Percentiles rank a stretch among this genome's conserved stretches.
Evolutionary conservation across 2,329 filamentous ascomycete species (phyloP).

Genomic region (Pseudogymnoascus sp.): DNA sequence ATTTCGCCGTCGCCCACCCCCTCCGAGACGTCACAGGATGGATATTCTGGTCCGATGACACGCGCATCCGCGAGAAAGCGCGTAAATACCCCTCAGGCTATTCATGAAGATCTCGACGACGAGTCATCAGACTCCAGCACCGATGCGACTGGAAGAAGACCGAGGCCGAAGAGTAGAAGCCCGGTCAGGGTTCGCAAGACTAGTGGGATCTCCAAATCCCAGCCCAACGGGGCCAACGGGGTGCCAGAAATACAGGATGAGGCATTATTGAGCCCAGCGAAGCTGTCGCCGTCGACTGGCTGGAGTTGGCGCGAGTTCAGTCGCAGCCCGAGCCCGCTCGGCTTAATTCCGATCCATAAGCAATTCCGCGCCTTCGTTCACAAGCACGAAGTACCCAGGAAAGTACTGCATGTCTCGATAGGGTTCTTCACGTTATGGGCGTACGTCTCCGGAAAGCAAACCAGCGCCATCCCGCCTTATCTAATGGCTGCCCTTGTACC

Average conservation of each 20-base stretch:
- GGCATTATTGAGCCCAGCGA: constrained; percentile 13
- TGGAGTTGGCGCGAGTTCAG: constrained; percentile 84
- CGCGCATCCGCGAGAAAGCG: constrained; percentile 61
- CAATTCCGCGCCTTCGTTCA: constrained; percentile 90
- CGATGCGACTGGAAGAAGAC: constrained; percentile 20
- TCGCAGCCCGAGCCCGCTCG: constrained; percentile 83
- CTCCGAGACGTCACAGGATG: constrained; percentile 48
- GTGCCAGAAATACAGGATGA: not conserved
- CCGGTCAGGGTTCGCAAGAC: constrained; percentile 38
- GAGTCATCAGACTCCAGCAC: constrained; percentile 23
- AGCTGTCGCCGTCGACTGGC: constrained; percentile 49
- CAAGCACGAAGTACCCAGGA: constrained; percentile 93
- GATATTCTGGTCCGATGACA: constrained; percentile 67
- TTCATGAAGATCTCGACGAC: constrained; percentile 50
- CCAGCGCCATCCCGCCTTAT: constrained; percentile 70
- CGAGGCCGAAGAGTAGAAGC: constrained; percentile 26
- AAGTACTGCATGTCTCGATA: constrained; percentile 88
- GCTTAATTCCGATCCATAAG: constrained; percentile 88
- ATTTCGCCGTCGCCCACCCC: constrained; percentile 81
- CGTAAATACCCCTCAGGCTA: constrained; percentile 47
- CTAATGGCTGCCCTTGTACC: constrained; percentile 75
- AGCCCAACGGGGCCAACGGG: constrained; percentile 33
- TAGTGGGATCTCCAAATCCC: constrained; percentile 44
- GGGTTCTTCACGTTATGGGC: constrained; percentile 87
- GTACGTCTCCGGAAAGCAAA: constrained; percentile 72